Evolutionary conservation across 371 early-diverging fungal species (phyloP).

Genomic region (Mucor sp.): DNA sequence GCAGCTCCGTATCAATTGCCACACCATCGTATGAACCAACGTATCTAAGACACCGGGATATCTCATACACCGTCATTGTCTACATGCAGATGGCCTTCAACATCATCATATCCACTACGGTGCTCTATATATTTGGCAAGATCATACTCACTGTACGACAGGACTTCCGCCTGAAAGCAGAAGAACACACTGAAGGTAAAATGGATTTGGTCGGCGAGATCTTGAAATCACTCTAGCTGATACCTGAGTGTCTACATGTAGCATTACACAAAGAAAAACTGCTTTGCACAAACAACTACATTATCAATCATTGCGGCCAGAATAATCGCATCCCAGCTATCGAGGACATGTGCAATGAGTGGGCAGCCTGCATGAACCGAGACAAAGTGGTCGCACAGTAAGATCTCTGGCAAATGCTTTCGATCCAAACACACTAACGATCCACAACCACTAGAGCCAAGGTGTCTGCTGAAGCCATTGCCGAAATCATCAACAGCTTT

Average conservation of each 20-base stretch:
- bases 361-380: conserved; percentile 82
- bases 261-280: conserved; percentile 68
- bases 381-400: conserved; percentile 69
- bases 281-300: conserved; percentile 69
- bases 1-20: not conserved
- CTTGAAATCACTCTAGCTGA: not conserved
- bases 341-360: conserved; percentile 70
- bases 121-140: conserved; percentile 60
- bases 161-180: conserved; percentile 70
- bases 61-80: conserved; percentile 30
- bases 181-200: conserved; percentile 64
- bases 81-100: conserved; percentile 70
- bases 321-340: conserved; percentile 77
- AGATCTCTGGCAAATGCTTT: not conserved
- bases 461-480: conserved; percentile 79
- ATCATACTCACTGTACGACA: conserved; percentile 63
- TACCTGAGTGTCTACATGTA: not conserved
- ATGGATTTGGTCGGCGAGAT: not conserved
- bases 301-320: conserved; percentile 75
- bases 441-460: conserved; percentile 40
- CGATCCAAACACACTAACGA: not conserved
- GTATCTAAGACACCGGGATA: conserved; percentile 25
- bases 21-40: not conserved
- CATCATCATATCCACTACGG: conserved; percentile 47
- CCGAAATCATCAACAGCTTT: conserved; percentile 79